Evolutionary conservation across 352 stramenopile genomes (phyloP).

Genomic region (Stephanocyclus meneghinianus): DNA sequence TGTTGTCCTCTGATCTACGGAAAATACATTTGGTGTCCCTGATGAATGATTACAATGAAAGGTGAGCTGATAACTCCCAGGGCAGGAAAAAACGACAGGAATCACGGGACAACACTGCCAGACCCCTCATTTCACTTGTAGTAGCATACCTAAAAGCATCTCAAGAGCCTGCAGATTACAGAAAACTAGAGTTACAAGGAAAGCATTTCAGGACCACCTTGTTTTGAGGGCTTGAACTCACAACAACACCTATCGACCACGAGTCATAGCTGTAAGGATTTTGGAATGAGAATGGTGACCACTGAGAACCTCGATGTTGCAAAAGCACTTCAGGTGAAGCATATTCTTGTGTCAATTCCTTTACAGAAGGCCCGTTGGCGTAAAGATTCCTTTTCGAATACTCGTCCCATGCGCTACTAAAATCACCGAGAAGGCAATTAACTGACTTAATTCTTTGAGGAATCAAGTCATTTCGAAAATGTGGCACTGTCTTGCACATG

Average conservation of each 20-base stretch:
- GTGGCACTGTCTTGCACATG: slow-evolving; percentile 63
- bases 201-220: background rate
- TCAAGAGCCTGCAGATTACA: slow-evolving; percentile 84
- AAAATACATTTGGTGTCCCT: slow-evolving; percentile 82
- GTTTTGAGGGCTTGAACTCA: slow-evolving; percentile 6
- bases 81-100: background rate
- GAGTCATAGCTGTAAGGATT: slow-evolving; percentile 77
- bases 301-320: slow-evolving; percentile 44
- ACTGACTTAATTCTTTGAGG: slow-evolving; percentile 45
- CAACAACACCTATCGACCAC: slow-evolving; percentile 89
- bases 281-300: slow-evolving; percentile 56
- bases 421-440: slow-evolving; percentile 75
- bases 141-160: slow-evolving; percentile 89
- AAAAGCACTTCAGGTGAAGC: slow-evolving; percentile 89
- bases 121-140: slow-evolving; percentile 31
- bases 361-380: slow-evolving; percentile 84
- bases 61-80: background rate
- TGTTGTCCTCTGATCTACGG: slow-evolving; percentile 87
- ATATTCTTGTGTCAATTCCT: slow-evolving; percentile 93
- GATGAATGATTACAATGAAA: background rate
- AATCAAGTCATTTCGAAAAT: slow-evolving; percentile 18
- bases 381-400: slow-evolving; percentile 84
- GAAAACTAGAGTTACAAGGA: background rate
- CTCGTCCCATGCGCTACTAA: slow-evolving; percentile 71
- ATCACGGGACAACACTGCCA: background rate